A percentile compares a stretch with the other conserved stretches of the same genome.
phyloP scores from a whole-genome alignment of 495 filamentous ascomycete genomes.

The Penicillium chermesinum region DNA sequence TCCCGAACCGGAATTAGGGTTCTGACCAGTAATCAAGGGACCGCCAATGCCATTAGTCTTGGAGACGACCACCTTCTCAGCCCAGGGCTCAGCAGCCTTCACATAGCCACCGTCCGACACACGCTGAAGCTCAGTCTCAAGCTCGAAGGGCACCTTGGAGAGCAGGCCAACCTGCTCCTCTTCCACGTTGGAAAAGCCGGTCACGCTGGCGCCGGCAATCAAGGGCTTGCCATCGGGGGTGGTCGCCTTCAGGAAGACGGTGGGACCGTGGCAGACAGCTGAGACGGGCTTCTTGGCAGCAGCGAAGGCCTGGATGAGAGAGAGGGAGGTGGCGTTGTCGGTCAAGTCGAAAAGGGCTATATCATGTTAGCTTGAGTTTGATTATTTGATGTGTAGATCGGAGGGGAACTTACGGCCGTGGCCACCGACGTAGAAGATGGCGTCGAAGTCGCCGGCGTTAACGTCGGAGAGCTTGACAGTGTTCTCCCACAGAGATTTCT shows the following conservation, averaged over 20 bases:
- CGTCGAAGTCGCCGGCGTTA: constrained; percentile 55
- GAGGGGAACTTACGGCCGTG: constrained; percentile 56
- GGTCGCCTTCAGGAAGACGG: constrained; percentile 55
- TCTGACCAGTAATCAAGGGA: constrained; percentile 69
- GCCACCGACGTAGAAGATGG: constrained; percentile 69
- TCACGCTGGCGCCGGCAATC: constrained; percentile 53
- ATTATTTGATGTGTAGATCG: neutral
- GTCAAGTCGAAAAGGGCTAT: constrained; percentile 69
- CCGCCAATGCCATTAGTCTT: constrained; percentile 34
- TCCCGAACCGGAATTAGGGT: constrained; percentile 58
- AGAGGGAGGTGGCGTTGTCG: constrained; percentile 43
- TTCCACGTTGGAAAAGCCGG: constrained; percentile 65
- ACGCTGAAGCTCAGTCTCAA: constrained; percentile 54
- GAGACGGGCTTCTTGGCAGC: constrained; percentile 55
- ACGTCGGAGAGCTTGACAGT: constrained; percentile 51
- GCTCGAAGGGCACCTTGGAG: constrained; percentile 54
- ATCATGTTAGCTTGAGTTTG: neutral
- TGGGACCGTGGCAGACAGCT: constrained; percentile 67
- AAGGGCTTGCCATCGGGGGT: constrained; percentile 46
- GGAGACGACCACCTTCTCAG: constrained; percentile 54
- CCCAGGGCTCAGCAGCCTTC: constrained; percentile 56
- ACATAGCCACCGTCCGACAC: constrained; percentile 50
- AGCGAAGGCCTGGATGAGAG: constrained; percentile 57
- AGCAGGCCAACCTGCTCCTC: constrained; percentile 51
- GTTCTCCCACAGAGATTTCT: constrained; percentile 56